Evolutionary conservation across 805 yeast genomes (phyloP), one percentile per base, ranked within the genome.

Genomic region (Pichia thaimueangensis): DNA sequence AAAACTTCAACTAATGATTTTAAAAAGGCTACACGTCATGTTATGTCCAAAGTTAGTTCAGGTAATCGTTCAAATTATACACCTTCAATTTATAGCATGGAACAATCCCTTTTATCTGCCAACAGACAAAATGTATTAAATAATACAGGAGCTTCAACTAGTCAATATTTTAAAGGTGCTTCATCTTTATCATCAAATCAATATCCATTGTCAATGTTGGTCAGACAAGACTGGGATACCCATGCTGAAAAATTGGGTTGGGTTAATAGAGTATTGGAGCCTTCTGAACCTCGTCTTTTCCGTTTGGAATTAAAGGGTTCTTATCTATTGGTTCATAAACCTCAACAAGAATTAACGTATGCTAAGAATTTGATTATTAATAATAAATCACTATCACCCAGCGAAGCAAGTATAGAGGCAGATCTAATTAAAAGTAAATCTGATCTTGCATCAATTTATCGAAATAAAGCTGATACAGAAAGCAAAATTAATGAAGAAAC

Each of bases 281-380:
- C 63, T 33, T 62, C 60, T 8, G 63, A 62, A 10, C 17, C 37
- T 24, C 64, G 73, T 45, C 58, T 86, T 25, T 76, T 68, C 43
- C 69, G 82, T 39, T 87, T 83, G 0, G 86, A 80, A 53, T 63
- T 88, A 44, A 76, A 71, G 52, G 95, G 95, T 16, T 76, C 88
- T 2, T 67, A 69, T 33, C 62, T 88, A 40, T 68, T 70, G 41
- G 59, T 88, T 15, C 84, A 74, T 65, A 82, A 76, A 57, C 71
- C 78, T 29, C 80, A 73, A 2, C 60, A 65, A 21, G 77, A 67
- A 22, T 43, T 77, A 11, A 17, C 39, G 7, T 45, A 13, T 41
- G 51, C 44, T 9, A 48, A 45, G 38, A 42, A 35, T 28, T 29
- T 48, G n/a, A 35, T 25, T 1, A 20, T 34, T 6, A 16, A 21